Percentiles rank a stretch among this genome's conserved stretches.
phyloP scores from a whole-genome alignment of 2,329 filamentous ascomycete genomes.

The Cercospora sojina region DNA sequence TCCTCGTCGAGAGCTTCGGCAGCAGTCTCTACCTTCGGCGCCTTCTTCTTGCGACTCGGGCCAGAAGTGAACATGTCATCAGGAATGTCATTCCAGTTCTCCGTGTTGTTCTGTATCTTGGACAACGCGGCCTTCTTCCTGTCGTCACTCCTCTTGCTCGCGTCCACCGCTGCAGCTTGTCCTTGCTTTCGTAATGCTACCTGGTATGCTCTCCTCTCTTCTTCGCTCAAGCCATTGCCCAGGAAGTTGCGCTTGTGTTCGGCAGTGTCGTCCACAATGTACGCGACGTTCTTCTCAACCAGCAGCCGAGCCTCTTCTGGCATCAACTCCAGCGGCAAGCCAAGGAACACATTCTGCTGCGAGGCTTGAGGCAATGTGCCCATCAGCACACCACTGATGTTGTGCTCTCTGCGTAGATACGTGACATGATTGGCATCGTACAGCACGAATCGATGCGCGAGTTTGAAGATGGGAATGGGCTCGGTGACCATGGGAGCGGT shows the following conservation, averaged over 20 bases:
- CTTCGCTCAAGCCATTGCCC: constrained; percentile 48
- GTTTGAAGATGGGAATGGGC: constrained; percentile 74
- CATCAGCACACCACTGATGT: constrained; percentile 81
- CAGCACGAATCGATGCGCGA: constrained; percentile 79
- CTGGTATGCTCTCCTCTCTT: constrained; percentile 63
- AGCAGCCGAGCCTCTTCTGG: constrained; percentile 84
- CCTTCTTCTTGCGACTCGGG: constrained; percentile 21
- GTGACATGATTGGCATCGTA: constrained; percentile 83
- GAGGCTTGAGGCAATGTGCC: constrained; percentile 89
- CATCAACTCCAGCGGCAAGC: constrained; percentile 83
- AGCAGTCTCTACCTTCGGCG: constrained; percentile 18
- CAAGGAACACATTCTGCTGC: constrained; percentile 91
- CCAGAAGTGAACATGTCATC: constrained; percentile 37
- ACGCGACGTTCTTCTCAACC: constrained; percentile 72
- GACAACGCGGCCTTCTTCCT: constrained; percentile 52
- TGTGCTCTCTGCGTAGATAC: constrained; percentile 73
- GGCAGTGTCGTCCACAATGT: constrained; percentile 74
- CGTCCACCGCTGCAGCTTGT: constrained; percentile 50
- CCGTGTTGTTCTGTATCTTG: constrained; percentile 40
- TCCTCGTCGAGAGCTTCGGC: constrained; percentile 28
- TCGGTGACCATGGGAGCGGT: constrained; percentile 44
- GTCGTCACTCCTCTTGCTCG: constrained; percentile 50
- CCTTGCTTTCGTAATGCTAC: constrained; percentile 56
- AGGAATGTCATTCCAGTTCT: constrained; percentile 39
- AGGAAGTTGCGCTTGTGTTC: constrained; percentile 67